A percentile compares a stretch with the other conserved stretches of the same genome.
Conservation (phyloP, 225 moss, liverwort and hornwort genomes). For the Climacium dendroides region DNA sequence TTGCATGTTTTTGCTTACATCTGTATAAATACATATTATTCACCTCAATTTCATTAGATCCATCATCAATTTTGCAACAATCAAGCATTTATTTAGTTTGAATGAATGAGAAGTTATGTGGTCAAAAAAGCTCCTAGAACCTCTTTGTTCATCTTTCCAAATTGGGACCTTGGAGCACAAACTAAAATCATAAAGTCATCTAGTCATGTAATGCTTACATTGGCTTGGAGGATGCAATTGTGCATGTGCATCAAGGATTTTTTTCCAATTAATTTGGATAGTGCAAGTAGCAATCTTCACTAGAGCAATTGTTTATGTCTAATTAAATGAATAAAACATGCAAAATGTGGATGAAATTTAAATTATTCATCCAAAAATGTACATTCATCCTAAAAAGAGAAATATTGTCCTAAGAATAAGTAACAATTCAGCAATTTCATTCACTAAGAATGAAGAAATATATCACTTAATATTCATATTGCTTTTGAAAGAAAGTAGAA, state of each 20-base stretch:
- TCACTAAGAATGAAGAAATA: fast-evolving
- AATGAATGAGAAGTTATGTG: too few relatives aligned
- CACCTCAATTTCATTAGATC: neutral
- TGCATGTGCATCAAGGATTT: fast-evolving
- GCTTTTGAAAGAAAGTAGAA: neutral
- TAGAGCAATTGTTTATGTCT: neutral
- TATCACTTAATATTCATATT: neutral
- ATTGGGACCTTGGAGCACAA: too few relatives aligned
- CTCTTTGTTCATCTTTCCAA: too few relatives aligned
- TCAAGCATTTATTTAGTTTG: neutral
- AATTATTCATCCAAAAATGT: neutral
- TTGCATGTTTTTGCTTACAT: neutral
- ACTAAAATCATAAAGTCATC: too few relatives aligned
- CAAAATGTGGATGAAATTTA: neutral
- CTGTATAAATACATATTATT: neutral
- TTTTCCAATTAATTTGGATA: neutral
- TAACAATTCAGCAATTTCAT: neutral
- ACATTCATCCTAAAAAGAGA: neutral
- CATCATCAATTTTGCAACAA: neutral
- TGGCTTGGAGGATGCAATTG: neutral
- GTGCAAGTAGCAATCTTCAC: fast-evolving
- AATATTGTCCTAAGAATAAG: neutral
- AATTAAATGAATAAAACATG: neutral
- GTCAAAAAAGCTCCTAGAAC: too few relatives aligned
- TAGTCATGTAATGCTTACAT: neutral